Evolutionary conservation across 148 eudicot species (phyloP).

Genomic region (Talinum fruticosum): DNA sequence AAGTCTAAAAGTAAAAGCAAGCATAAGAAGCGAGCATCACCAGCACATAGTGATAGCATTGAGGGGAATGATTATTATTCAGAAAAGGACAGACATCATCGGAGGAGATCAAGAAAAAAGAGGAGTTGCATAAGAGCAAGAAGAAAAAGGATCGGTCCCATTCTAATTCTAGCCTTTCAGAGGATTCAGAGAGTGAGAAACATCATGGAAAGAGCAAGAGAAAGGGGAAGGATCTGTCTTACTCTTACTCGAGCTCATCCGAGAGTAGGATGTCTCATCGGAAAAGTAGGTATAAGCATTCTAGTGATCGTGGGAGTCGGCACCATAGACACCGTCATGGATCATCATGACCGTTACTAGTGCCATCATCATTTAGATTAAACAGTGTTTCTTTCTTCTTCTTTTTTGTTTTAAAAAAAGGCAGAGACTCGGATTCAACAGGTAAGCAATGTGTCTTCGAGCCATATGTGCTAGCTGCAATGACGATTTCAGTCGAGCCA

Average conservation of each 20-base stretch:
- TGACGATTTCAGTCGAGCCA: not conserved
- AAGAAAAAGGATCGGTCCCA: conserved; percentile 17
- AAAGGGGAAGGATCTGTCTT: conserved; percentile 18
- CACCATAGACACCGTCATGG: conserved; percentile 8
- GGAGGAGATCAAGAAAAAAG: conserved; percentile 41
- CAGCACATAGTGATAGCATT: conserved; percentile 27
- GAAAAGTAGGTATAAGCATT: conserved; percentile 18
- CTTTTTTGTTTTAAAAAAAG: too few species aligned
- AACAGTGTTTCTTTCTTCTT: too few species aligned
- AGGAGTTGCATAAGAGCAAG: conserved; percentile 29
- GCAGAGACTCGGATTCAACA: not conserved
- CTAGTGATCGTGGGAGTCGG: conserved; percentile 15
- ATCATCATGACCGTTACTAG: conserved; percentile 11
- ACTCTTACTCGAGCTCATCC: conserved; percentile 36
- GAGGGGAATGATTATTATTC: conserved; percentile 23
- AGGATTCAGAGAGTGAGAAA: conserved; percentile 1
- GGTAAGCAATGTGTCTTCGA: not conserved
- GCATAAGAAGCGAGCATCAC: conserved; percentile 30
- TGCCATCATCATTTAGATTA: not conserved
- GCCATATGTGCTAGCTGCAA: not conserved
- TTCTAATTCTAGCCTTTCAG: conserved; percentile 2
- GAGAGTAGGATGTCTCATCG: conserved; percentile 34
- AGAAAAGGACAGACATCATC: conserved; percentile 3
- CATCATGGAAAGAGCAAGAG: conserved; percentile 26
- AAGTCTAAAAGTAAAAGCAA: conserved; percentile 18